Base-by-base conservation (phyloP, 805 yeast genomes). In the Groenewaldozyma tartarivorans region DNA sequence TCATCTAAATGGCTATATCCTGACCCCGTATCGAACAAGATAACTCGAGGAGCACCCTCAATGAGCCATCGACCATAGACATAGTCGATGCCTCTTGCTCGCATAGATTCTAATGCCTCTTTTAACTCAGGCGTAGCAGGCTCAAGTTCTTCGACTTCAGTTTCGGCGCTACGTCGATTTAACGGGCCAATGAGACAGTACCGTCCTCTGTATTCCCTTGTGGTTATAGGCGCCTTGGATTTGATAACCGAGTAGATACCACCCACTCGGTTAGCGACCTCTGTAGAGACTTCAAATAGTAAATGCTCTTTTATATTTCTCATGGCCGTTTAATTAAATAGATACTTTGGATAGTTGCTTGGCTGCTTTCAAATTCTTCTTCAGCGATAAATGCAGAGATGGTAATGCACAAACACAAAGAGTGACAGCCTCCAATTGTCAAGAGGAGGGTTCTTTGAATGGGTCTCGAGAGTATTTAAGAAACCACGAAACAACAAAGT, bases 201-300 rank as follows among this genome's bases (percentile, higher is more conserved):
- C 41, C 95, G 71, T 52, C 81, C 85, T 48, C 83, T 75, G 63
- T 87, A 92, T 62, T 90, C 96, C 32, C 94, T 87, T 39, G 83
- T 90, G 5, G 98, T 90, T 45, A 88, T 87, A 5, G 96, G 96
- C 5, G 96, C 96, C 63, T 90, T 90, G 7, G 96, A 85, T 61
- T 92, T 92, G 56, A 90, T 72, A 39, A 90, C 98, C 4, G 97
- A 88, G 67, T 90, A 90, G 60, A 90, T 90, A 29, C 98, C 98
- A 38, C 98, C 98, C 18, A 90, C 97, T 54, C 94, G 72, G 68
- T 92, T 88, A 54, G 97, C 97, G 39, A 90, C 96, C 61, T 90
- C 98, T 1, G 98, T 90, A 47, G 97, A 95, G 35, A 85, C 81
- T 67, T 90, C 98, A 56, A 90, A 87, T 38, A 92, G 72, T 41